A percentile compares a stretch with the other conserved stretches of the same genome.
phyloP scores from a whole-genome alignment of 768 basidiomycete species.

The Crucibulum laeve region DNA sequence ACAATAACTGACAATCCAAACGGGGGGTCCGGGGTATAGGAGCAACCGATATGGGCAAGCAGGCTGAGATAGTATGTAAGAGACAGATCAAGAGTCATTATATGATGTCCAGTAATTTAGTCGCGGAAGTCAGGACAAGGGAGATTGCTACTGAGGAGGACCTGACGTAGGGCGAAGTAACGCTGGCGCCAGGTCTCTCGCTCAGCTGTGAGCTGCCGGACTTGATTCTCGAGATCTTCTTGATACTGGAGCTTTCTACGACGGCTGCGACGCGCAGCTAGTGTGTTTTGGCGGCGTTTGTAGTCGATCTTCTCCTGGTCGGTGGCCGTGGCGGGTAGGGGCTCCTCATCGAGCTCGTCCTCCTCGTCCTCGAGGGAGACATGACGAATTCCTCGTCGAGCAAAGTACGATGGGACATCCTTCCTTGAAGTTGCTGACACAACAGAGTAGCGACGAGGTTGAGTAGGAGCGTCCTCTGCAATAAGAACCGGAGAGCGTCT shows the following conservation, averaged over 20 bases:
- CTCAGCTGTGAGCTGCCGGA: constrained; percentile 51
- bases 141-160: constrained; percentile 55
- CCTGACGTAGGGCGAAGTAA: constrained; percentile 43
- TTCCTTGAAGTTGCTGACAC: constrained; percentile 79
- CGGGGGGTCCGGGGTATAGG: too few species aligned
- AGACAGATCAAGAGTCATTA: too few species aligned
- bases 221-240: constrained; percentile 54
- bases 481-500: constrained; percentile 54
- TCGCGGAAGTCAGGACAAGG: constrained; percentile 47
- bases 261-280: constrained; percentile 79
- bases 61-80: too few species aligned
- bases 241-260: constrained; percentile 71
- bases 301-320: constrained; percentile 67
- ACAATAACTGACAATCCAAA: too few species aligned
- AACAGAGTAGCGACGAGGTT: constrained; percentile 66
- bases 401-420: constrained; percentile 67
- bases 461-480: constrained; percentile 74
- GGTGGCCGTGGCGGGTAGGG: constrained; percentile 34
- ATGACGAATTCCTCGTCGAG: constrained; percentile 47
- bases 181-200: constrained; percentile 61
- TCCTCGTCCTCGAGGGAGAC: constrained; percentile 50
- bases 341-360: constrained; percentile 38
- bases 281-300: constrained; percentile 80
- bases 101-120: too few species aligned
- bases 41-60: too few species aligned